Percentiles rank a stretch among this genome's conserved stretches.
Evolutionary conservation across 2,329 filamentous ascomycete genomes (phyloP).

Genomic region (Sclerotinia trifoliorum): DNA sequence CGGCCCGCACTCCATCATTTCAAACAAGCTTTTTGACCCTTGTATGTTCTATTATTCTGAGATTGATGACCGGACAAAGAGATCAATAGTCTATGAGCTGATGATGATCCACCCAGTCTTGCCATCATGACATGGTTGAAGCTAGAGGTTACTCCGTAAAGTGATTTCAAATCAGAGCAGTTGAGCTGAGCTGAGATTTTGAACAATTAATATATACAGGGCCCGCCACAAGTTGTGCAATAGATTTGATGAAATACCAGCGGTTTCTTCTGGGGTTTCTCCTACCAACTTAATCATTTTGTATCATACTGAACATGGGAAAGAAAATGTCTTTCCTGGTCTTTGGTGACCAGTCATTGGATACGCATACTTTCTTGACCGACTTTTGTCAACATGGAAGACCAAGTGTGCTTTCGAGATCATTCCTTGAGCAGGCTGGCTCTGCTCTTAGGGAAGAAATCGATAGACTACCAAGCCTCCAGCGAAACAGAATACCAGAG

Average conservation of each 20-base stretch:
- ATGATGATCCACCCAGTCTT: conserved; percentile 18
- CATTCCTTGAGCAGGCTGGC: conserved; percentile 59
- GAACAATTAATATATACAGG: conserved; percentile 6
- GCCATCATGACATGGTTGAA: conserved; percentile 21
- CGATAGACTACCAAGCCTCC: conserved; percentile 54
- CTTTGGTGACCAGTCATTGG: conserved; percentile 70
- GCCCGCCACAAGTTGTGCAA: conserved; percentile 11
- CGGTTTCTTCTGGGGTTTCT: background rate
- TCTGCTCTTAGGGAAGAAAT: conserved; percentile 60
- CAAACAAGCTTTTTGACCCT: conserved; percentile 21
- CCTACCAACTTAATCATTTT: conserved; percentile 18
- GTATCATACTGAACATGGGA: conserved; percentile 27
- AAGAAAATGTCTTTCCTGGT: conserved; percentile 55
- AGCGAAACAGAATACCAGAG: conserved; percentile 58
- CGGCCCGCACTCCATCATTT: conserved; percentile 17
- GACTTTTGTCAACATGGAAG: conserved; percentile 49
- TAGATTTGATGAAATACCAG: conserved; percentile 21
- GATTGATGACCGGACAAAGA: conserved; percentile 23
- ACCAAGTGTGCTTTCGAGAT: conserved; percentile 54
- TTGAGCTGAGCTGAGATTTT: conserved; percentile 14
- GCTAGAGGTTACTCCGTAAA: conserved; percentile 22
- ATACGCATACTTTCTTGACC: conserved; percentile 63
- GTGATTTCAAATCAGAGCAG: conserved; percentile 21
- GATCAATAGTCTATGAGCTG: conserved; percentile 19
- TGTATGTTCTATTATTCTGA: conserved; percentile 19